These are phyloP conservation scores for Chaetomium globosum DNA, from an alignment of 2,329 filamentous ascomycete species.

Conservation along the genomic window DNA sequence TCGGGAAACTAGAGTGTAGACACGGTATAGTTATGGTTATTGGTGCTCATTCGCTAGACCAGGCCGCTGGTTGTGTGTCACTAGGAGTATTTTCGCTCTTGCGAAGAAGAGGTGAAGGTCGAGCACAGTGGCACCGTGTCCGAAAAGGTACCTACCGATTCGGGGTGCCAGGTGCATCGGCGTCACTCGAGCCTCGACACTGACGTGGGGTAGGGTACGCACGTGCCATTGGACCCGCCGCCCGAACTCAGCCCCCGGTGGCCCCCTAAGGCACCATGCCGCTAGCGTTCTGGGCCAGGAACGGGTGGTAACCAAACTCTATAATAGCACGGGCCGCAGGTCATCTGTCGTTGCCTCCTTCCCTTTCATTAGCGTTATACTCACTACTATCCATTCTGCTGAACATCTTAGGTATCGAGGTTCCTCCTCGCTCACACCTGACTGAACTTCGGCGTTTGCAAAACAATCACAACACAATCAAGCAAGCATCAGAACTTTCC, in stretches of 20 bases:
- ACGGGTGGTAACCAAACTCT: too few relatives aligned
- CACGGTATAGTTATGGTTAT: background rate
- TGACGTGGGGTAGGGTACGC: constrained; percentile 2
- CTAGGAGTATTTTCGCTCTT: background rate
- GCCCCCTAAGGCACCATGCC: too few relatives aligned
- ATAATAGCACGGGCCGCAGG: too few relatives aligned
- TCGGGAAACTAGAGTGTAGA: background rate
- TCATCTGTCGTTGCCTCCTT: too few relatives aligned
- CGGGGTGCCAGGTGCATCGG: background rate
- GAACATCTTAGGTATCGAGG: too few relatives aligned
- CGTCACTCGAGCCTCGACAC: background rate
- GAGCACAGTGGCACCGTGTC: constrained; percentile 1
- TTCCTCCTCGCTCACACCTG: background rate
- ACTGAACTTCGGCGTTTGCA: background rate
- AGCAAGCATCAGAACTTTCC: background rate
- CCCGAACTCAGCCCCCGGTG: background rate
- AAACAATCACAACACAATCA: background rate
- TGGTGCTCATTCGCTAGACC: background rate
- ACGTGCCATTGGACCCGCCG: background rate
- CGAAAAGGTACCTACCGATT: background rate
- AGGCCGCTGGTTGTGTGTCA: background rate
- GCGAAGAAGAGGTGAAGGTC: constrained; percentile 9
- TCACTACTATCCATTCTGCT: too few relatives aligned
- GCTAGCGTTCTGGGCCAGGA: background rate
- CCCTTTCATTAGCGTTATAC: background rate